These are phyloP conservation scores for Chaetomium fimeti DNA, from an alignment of 495 filamentous ascomycete genomes.

Conservation along the genomic window DNA sequence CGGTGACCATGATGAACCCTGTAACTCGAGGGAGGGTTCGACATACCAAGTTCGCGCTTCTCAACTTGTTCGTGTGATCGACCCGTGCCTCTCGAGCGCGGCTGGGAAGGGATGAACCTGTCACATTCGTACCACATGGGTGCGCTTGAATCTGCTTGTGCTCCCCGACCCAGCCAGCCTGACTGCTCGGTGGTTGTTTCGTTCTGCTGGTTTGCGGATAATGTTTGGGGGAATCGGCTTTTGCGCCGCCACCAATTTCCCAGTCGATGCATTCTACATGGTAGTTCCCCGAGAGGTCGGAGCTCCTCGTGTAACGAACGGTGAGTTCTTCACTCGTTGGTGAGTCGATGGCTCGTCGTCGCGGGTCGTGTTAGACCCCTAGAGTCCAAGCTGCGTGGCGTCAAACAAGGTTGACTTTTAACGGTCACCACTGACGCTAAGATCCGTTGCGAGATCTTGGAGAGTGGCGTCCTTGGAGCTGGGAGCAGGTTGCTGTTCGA, in stretches of 20 bases:
- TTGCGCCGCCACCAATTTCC: not conserved
- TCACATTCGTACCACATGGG: conserved; percentile 11
- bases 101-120: not conserved
- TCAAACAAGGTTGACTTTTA: conserved; percentile 32
- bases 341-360: not conserved
- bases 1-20: not conserved
- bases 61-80: conserved; percentile 20
- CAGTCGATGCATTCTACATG: no score
- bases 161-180: not conserved
- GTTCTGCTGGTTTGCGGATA: not conserved
- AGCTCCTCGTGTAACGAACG: not conserved
- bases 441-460: conserved; percentile 20
- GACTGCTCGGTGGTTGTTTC: not conserved
- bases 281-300: no score
- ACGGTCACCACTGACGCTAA: conserved; percentile 23
- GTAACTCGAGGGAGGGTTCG: not conserved
- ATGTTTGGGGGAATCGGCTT: not conserved
- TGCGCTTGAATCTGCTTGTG: conserved; percentile 12
- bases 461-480: conserved; percentile 4
- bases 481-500: conserved; percentile 4
- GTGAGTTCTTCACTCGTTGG: no score
- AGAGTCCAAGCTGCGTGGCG: conserved; percentile 23
- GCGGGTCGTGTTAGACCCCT: not conserved
- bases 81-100: conserved; percentile 10
- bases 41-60: not conserved